These are phyloP conservation scores for Infundibulicybe gibba DNA, from an alignment of 768 basidiomycete species.

Conservation along the genomic window DNA sequence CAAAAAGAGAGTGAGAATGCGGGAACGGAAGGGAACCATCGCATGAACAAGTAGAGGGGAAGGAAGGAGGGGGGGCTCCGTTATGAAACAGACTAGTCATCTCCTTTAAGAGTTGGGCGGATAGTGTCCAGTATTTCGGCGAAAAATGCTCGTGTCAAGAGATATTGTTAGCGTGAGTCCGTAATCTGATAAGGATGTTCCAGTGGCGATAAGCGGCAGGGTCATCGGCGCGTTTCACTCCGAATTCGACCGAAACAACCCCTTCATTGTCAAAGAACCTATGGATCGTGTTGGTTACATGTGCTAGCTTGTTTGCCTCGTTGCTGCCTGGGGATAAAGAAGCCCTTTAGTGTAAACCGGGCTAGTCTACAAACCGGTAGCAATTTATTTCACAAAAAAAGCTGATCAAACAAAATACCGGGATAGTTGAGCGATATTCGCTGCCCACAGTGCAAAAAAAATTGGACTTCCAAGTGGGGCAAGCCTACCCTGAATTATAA, in stretches of 20 bases:
- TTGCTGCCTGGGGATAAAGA: background rate
- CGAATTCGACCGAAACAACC: too few species aligned
- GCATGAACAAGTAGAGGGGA: constrained; percentile 8
- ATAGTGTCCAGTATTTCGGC: background rate
- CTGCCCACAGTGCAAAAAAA: too few species aligned
- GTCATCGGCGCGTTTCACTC: too few species aligned
- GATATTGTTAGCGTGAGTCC: constrained; percentile 1
- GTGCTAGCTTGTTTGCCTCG: too few species aligned
- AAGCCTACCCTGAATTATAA: background rate
- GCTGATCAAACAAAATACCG: too few species aligned
- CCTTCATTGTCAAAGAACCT: too few species aligned
- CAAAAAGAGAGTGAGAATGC: constrained; percentile 26
- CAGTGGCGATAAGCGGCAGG: too few species aligned
- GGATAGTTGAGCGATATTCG: too few species aligned
- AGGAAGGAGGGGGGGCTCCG: too few species aligned
- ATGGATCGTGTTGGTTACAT: too few species aligned
- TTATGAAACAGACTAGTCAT: background rate
- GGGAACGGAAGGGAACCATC: constrained; percentile 15
- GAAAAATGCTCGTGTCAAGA: background rate
- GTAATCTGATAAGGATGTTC: constrained; percentile 16
- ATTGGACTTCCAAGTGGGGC: background rate
- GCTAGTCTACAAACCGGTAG: background rate
- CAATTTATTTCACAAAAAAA: background rate
- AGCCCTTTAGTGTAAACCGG: background rate
- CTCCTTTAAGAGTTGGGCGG: constrained; percentile 2